These are phyloP conservation scores for Xerocomus amazonicus DNA, from an alignment of 1,284 basidiomycete genomes.

Conservation along the genomic window DNA sequence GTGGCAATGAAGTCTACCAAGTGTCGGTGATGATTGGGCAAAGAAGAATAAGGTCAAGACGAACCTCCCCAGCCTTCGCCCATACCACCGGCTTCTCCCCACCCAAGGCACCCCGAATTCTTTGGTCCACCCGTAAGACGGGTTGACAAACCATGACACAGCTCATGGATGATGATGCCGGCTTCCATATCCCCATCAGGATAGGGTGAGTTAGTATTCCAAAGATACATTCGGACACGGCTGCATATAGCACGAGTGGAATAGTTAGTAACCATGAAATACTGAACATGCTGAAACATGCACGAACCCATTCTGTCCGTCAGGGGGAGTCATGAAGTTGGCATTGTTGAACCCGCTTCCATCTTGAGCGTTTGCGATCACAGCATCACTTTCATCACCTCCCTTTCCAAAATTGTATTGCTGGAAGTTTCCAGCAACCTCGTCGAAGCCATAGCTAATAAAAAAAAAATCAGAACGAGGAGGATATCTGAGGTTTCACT, in stretches of 20 bases:
- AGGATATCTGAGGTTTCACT: conserved; percentile 16
- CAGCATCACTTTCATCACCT: conserved; percentile 82
- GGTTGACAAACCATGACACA: conserved; percentile 87
- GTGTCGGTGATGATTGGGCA: not conserved
- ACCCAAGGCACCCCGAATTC: conserved; percentile 91
- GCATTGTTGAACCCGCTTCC: conserved; percentile 90
- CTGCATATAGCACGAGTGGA: conserved; percentile 51
- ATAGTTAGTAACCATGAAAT: conserved; percentile 12
- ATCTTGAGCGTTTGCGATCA: conserved; percentile 94
- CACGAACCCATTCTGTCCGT: conserved; percentile 51
- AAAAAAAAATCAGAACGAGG: conserved; percentile 1
- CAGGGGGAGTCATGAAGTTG: conserved; percentile 81
- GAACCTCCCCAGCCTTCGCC: conserved; percentile 88
- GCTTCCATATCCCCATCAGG: conserved; percentile 94
- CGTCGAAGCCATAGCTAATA: conserved; percentile 81
- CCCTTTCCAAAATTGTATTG: conserved; percentile 93
- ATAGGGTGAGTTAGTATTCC: conserved; percentile 88
- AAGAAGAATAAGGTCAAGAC: conserved; percentile 11
- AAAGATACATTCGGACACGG: conserved; percentile 95
- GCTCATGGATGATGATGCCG: conserved; percentile 90
- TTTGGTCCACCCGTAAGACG: conserved; percentile 91
- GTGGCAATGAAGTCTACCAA: conserved; percentile 76
- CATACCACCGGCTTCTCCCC: conserved; percentile 96
- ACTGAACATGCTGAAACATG: not conserved
- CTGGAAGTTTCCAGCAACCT: conserved; percentile 94